Conservation (phyloP, 2,329 filamentous ascomycete species). For the Bipolaris bicolor region DNA sequence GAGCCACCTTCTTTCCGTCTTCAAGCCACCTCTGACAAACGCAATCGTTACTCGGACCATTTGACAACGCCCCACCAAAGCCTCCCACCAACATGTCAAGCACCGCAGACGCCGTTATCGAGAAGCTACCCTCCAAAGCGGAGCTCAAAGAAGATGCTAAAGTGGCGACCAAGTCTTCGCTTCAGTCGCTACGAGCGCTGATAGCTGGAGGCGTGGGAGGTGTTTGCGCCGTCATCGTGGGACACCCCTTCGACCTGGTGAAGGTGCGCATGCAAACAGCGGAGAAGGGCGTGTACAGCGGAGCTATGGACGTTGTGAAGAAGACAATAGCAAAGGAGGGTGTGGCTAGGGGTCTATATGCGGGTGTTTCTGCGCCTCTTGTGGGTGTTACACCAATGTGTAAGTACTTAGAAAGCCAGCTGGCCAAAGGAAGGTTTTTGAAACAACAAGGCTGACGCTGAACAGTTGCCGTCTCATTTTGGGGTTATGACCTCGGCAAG, state of each 20-base stretch:
- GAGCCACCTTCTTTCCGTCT: constrained; percentile 7
- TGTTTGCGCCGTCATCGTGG: constrained; percentile 87
- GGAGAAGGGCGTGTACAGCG: constrained; percentile 87
- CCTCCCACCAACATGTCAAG: constrained; percentile 30
- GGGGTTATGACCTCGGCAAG: constrained; percentile 95
- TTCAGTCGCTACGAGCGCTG: constrained; percentile 77
- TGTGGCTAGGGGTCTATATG: constrained; percentile 79
- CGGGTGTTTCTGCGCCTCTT: constrained; percentile 93
- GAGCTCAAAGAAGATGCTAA: constrained; percentile 61
- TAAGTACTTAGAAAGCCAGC: constrained; percentile 59
- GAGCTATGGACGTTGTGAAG: constrained; percentile 88
- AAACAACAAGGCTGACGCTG: constrained; percentile 9
- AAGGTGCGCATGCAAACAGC: constrained; percentile 98
- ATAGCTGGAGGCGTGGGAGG: constrained; percentile 91
- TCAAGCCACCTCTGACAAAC: neutral
- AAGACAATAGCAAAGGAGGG: constrained; percentile 90
- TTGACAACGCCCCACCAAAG: constrained; percentile 10
- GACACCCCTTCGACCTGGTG: constrained; percentile 96
- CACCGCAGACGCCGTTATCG: constrained; percentile 31
- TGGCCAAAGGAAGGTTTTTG: neutral
- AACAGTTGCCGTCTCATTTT: constrained; percentile 70
- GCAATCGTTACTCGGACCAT: constrained; percentile 10
- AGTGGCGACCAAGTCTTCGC: constrained; percentile 58
- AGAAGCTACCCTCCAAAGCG: constrained; percentile 45
- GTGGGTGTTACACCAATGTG: constrained; percentile 99